Evolutionary conservation across 768 basidiomycete species (phyloP).

Genomic region (Rhodotorula kratochvilovae): DNA sequence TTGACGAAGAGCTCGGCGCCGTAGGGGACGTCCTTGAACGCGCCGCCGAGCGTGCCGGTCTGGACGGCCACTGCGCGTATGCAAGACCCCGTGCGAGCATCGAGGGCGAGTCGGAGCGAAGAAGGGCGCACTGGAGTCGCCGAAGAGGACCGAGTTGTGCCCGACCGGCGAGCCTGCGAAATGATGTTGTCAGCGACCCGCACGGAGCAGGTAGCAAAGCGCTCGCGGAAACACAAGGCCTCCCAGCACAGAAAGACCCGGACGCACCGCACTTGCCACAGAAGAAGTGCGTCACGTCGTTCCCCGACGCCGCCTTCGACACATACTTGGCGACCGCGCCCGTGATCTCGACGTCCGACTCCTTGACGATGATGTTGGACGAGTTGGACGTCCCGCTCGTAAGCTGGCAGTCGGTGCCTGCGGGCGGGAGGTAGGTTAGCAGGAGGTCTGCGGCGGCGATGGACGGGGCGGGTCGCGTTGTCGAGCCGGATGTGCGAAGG

Average conservation of each 20-base stretch:
- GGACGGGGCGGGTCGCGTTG: too few relatives aligned
- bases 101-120: not conserved
- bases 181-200: too few relatives aligned
- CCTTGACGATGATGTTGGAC: conserved; percentile 19
- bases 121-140: not conserved
- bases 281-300: conserved; percentile 13
- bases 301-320: conserved; percentile 11
- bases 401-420: conserved; percentile 23
- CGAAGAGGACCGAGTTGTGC: not conserved
- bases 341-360: conserved; percentile 12
- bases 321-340: conserved; percentile 15
- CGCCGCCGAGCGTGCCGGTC: conserved; percentile 3
- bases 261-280: not conserved
- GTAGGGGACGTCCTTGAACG: conserved; percentile 24
- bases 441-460: too few relatives aligned
- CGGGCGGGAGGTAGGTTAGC: not conserved
- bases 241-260: too few relatives aligned
- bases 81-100: too few relatives aligned
- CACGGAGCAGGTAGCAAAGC: too few relatives aligned
- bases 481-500: not conserved
- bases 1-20: conserved; percentile 21
- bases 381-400: conserved; percentile 12
- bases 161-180: not conserved
- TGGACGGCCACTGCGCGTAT: not conserved
- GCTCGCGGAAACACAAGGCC: too few relatives aligned